Conservation (phyloP, 345 rosid genomes). For the Murraya paniculata region DNA sequence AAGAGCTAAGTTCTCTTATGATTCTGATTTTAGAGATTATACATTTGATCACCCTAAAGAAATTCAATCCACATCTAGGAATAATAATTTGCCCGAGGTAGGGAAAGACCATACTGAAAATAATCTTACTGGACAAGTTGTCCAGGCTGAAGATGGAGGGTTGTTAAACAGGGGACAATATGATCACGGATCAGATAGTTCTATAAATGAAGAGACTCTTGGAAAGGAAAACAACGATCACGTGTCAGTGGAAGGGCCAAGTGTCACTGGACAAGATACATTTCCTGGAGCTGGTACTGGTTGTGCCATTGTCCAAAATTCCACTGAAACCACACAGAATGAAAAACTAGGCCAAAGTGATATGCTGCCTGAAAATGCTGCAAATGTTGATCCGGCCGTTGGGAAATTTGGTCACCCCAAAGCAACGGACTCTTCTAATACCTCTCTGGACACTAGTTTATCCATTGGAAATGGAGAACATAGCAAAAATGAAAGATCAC, state of each 20-base stretch:
- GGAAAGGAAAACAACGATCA: constrained; percentile 3
- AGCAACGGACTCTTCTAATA: constrained; percentile 12
- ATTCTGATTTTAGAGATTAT: constrained; percentile 49
- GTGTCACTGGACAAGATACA: constrained; percentile 10
- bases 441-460: constrained; percentile 12
- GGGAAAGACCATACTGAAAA: constrained; percentile 13
- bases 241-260: constrained; percentile 20
- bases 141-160: constrained; percentile 26
- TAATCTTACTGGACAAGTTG: constrained; percentile 21
- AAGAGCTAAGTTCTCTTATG: constrained; percentile 67
- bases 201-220: constrained; percentile 16
- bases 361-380: constrained; percentile 22
- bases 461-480: constrained; percentile 12
- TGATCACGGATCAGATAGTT: constrained; percentile 25
- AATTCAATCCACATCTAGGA: constrained; percentile 26
- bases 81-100: constrained; percentile 16
- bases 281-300: constrained; percentile 11
- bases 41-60: constrained; percentile 25
- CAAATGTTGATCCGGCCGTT: constrained; percentile 13
- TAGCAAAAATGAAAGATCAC: constrained; percentile 17
- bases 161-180: constrained; percentile 8
- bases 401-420: constrained; percentile 6
- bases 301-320: constrained; percentile 16
- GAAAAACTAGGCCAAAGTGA: constrained; percentile 18
- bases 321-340: constrained; percentile 8